Evolutionary conservation across 1,284 basidiomycete species (phyloP).

Genomic region (Ganoderma meredithae): DNA sequence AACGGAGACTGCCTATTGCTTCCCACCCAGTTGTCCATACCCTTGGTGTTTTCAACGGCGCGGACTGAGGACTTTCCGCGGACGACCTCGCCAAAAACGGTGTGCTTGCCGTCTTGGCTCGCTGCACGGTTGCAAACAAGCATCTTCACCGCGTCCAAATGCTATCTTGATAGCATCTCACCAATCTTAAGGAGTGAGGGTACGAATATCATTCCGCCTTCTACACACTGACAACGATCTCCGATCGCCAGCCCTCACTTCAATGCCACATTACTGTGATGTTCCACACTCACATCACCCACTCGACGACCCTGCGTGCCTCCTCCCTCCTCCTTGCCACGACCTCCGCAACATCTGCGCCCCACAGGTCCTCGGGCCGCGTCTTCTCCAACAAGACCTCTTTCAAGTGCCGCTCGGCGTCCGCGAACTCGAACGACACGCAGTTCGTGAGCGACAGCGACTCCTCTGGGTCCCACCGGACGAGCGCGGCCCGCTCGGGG

Average conservation of each 20-base stretch:
- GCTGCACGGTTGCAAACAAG: too few relatives aligned
- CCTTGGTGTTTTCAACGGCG: too few relatives aligned
- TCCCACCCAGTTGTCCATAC: too few relatives aligned
- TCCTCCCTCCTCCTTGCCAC: slow-evolving; percentile 63
- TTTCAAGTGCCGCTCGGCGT: slow-evolving; percentile 74
- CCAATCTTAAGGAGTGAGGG: too few relatives aligned
- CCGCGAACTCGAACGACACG: slow-evolving; percentile 52
- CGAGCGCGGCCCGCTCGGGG: slow-evolving; percentile 72
- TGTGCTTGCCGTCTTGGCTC: too few relatives aligned
- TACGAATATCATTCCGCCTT: neutral
- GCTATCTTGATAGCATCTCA: too few relatives aligned
- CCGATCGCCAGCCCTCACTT: neutral
- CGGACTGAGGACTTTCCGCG: too few relatives aligned
- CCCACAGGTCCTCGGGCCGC: slow-evolving; percentile 69
- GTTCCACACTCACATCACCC: slow-evolving; percentile 42
- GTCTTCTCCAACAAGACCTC: slow-evolving; percentile 52
- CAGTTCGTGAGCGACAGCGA: slow-evolving; percentile 42
- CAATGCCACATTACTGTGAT: neutral
- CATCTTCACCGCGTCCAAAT: too few relatives aligned
- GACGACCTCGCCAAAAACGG: too few relatives aligned
- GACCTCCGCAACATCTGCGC: slow-evolving; percentile 60
- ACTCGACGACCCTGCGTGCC: slow-evolving; percentile 54
- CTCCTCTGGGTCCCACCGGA: slow-evolving; percentile 78
- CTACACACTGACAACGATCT: neutral
- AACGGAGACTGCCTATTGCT: too few relatives aligned